A percentile compares a stretch with the other conserved stretches of the same genome.
Evolutionary conservation across 768 basidiomycete genomes (phyloP).

Genomic region (Suillus decipiens): DNA sequence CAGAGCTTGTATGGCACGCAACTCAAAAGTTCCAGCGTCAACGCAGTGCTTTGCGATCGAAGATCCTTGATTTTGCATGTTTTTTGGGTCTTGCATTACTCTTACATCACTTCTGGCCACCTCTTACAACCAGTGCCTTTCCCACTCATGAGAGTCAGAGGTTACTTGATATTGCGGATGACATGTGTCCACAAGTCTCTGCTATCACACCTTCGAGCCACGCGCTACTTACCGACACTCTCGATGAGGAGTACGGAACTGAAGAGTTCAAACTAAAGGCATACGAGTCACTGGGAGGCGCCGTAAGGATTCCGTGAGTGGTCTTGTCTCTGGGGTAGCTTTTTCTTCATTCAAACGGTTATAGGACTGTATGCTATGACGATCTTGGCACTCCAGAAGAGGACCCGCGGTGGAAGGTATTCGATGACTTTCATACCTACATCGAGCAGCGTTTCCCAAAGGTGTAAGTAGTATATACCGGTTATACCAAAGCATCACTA

Average conservation of each 20-base stretch:
- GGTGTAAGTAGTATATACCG: slow-evolving; percentile 40
- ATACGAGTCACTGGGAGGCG: slow-evolving; percentile 37
- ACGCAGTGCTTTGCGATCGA: not conserved
- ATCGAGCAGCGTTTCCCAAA: slow-evolving; percentile 55
- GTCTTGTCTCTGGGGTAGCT: not conserved
- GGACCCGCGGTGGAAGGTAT: slow-evolving; percentile 45
- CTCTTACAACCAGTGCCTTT: not conserved
- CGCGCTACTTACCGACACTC: slow-evolving; percentile 19
- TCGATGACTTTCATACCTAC: slow-evolving; percentile 27
- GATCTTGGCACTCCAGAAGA: slow-evolving; percentile 47
- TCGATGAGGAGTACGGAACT: slow-evolving; percentile 27
- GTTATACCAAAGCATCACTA: slow-evolving; percentile 1
- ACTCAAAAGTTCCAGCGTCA: slow-evolving; percentile 1
- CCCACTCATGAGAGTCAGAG: not conserved
- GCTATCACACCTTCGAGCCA: slow-evolving; percentile 19
- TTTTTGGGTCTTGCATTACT: slow-evolving; percentile 17
- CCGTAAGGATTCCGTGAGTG: slow-evolving; percentile 35
- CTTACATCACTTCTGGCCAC: slow-evolving; percentile 12
- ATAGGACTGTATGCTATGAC: slow-evolving; percentile 56
- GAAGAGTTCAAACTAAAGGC: slow-evolving; percentile 30
- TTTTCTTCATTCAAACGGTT: not conserved
- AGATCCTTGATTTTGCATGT: slow-evolving; percentile 6
- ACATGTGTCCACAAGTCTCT: slow-evolving; percentile 31
- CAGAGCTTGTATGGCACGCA: slow-evolving; percentile 11
- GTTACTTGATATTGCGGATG: slow-evolving; percentile 5